A percentile compares a stretch with the other conserved stretches of the same genome.
These are phyloP conservation scores for Brassica hybrid DNA, from an alignment of 441 rosid species.

Conservation along the genomic window DNA sequence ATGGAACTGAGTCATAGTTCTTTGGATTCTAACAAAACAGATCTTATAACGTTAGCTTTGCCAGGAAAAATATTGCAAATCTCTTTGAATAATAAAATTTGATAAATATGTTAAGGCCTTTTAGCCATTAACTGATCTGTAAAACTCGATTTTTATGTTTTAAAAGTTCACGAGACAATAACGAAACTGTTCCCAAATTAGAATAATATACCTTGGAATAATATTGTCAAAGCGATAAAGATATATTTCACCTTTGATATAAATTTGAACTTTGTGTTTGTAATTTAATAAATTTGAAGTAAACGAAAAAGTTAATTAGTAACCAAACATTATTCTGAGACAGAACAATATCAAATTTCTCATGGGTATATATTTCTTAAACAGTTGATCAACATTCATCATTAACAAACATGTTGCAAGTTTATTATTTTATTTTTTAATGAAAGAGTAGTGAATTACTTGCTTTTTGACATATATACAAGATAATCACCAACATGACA, in stretches of 20 bases:
- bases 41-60: neutral
- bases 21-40: neutral
- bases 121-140: neutral
- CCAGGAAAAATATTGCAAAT: neutral
- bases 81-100: conserved; percentile 5
- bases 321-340: neutral
- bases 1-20: neutral
- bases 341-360: neutral
- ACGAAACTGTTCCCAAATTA: neutral
- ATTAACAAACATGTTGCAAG: conserved; percentile 3
- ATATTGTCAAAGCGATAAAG: conserved; percentile 1
- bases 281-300: neutral
- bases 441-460: conserved; percentile 5
- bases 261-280: neutral
- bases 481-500: conserved; percentile 34
- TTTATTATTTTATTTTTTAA: too few species aligned
- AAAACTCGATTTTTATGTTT: neutral
- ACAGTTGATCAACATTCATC: conserved; percentile 9
- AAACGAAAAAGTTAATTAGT: neutral
- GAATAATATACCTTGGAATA: neutral
- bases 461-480: neutral
- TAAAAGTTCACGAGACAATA: neutral
- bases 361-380: neutral
- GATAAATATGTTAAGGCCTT: conserved; percentile 14
- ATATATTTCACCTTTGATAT: neutral